phyloP scores from a whole-genome alignment of 495 filamentous ascomycete species.

The Pseudomonodictys pantanalensis region DNA sequence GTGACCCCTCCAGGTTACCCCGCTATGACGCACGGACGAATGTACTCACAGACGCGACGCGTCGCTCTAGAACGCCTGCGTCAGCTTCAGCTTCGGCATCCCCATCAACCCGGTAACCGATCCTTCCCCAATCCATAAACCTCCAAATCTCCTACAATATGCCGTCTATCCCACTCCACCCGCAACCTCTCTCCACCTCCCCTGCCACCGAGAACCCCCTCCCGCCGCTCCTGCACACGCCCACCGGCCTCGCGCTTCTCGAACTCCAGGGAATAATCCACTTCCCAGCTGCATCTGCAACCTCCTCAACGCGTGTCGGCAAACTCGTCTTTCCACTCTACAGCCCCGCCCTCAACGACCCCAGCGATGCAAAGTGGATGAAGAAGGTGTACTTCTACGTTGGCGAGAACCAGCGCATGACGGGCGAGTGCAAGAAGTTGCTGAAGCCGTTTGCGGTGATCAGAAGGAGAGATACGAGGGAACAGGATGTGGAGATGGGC shows the following conservation, averaged over 20 bases:
- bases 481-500: conserved; percentile 10
- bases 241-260: conserved; percentile 72
- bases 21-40: too few relatives aligned
- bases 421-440: conserved; percentile 85
- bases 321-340: conserved; percentile 77
- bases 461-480: conserved; percentile 44
- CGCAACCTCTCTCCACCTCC: neutral
- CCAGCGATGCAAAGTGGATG: conserved; percentile 69
- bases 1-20: too few relatives aligned
- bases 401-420: conserved; percentile 83
- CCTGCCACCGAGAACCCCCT: conserved; percentile 56
- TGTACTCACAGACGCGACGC: too few relatives aligned
- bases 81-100: neutral
- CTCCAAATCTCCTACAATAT: conserved; percentile 45
- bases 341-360: conserved; percentile 45
- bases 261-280: conserved; percentile 91
- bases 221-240: conserved; percentile 82
- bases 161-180: conserved; percentile 59
- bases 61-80: too few relatives aligned
- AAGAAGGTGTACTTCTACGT: conserved; percentile 83
- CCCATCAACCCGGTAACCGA: neutral
- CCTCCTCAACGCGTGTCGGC: conserved; percentile 56
- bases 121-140: conserved; percentile 46
- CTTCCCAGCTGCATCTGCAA: conserved; percentile 44
- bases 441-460: conserved; percentile 73